Base-by-base conservation (phyloP, 2,329 filamentous ascomycete species). In the Aspergillus sp. region DNA sequence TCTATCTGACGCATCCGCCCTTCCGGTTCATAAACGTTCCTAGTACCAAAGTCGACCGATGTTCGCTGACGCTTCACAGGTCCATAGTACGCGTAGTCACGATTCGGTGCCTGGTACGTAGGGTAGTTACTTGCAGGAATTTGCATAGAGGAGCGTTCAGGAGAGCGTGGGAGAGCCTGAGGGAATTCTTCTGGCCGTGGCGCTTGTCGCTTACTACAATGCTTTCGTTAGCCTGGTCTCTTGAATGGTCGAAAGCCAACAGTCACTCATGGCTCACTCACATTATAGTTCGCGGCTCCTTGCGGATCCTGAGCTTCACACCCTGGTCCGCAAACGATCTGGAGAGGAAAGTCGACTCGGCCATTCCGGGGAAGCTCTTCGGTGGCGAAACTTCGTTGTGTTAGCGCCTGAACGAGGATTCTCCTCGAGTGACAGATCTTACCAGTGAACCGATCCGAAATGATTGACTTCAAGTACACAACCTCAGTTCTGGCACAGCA, bases 291-390 rank as follows among this genome's bases (percentile, higher is more conserved):
- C 91, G 84, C 49, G 91, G 90, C 75, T 96, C 92, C 74, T 96
- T 96, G 58, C 92, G 87, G 51, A 96, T 83, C 56, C 92, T 85
- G 34, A 97, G 80, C 55, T 92, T 89, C 15, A 96, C 91, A 8
- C 93, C 93, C 74, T 96, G 92, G 69, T 96, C 92, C 66, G 90
- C 91, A 75, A 97, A 94, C 0, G 90, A 88, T 55, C 91, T 85
- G 0, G 92, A 95, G 48, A 96, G 79, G 67, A 89, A 87, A 0
- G 92, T 95, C 1, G 92, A 96, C 75, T 94, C 91, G 50, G 86
- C 83, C 85, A 95, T 89, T 38, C 92, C 91, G 11, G 89, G 88
- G 72, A 92, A 95, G 58, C 87, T 87, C 75, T 92, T 93, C 30
- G 85, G 76, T 50, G 77, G 74, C 23, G 74, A 75, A 6, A 80